Evolutionary conservation across 495 filamentous ascomycete species (phyloP), one percentile per base, ranked within the genome.

Genomic region (Talaromyces ruber): DNA sequence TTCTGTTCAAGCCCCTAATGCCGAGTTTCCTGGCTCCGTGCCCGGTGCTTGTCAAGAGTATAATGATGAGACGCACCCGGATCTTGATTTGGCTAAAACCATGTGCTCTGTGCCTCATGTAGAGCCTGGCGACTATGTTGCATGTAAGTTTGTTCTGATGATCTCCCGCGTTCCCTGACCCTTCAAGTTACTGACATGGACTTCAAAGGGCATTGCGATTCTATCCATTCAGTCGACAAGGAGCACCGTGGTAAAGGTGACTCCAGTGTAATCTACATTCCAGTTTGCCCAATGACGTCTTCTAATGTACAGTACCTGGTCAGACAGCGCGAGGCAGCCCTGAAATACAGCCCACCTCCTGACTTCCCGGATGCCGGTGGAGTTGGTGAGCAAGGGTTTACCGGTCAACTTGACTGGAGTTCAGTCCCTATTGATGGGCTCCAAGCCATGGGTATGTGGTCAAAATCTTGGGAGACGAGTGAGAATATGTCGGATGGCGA

Each of bases 1-100:
- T 16, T 83, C 66, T 74, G 80, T 60, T 63, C 78, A 50, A 50
- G 75, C 55, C 57, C 75, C 70, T 53, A 74, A 76, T 50, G 60
- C 62, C 12, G 68, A 73, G 6, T 79, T 97, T 50, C 91, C 92
- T 4, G 92, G 92, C 0, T 88, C 92, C 4, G 86, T 85, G 9
- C 89, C 86, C 0, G 89, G 88, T 0, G 82, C 85, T 37, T 86
- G 84, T 28, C 92, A 96, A 70, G 92, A 97, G 70, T 81, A 93
- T 18, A 87, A 82, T 43, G 75, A 81, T 0, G 74, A 76, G 29
- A 62, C 39, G 9, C 90, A 93, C 68, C 90, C 90, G 4, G 88
- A 92, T 67, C 76, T 93, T 22, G 72, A 83, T 52, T 78, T 93
- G 6, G 67, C 76, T 22, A 34, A 57, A 22, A 84, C 84, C 7